Base-by-base conservation (phyloP, 768 basidiomycete genomes). In the Leccinum pellstonianum region DNA sequence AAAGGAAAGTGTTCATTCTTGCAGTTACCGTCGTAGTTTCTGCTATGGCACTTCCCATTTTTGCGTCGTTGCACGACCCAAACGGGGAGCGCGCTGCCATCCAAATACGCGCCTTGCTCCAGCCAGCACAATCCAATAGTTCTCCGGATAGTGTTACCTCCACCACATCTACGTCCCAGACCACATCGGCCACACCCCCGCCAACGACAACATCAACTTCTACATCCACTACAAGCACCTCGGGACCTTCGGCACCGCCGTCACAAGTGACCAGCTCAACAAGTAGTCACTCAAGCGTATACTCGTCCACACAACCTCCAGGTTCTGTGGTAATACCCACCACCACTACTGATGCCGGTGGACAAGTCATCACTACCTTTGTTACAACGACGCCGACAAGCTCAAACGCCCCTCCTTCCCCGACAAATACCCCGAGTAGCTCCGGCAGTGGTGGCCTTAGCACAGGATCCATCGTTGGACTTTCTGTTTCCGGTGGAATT, bases 401-500 rank as follows among this genome's bases (percentile, higher is more conserved):
- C 27, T 41, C 78, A 1, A 62, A 76, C 9, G 57, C 69, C 11
- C n/a, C 72, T 5, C 58, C 76, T 21, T 67, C 75, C 5, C 61
- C 60, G 56, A 62, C 69, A 9, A 47, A 54, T 25, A 43, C 67
- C 25, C 57, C 68, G 33, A 62, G 62, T 46, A 60, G 60, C 57
- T 69, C 73, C 33, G 7, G 51, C 2, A 2, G 52, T 37, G 79
- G 85, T 27, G 79, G 85, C n/a, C 70, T 91, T 17, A 72, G 85
- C 49, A 86, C 82, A 5, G 88, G 88, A 4, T 87, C 89, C 43
- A 90, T 94, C 67, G 72, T 93, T 48, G 92, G 91, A 35, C 78
- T 94, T 59, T 87, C 90, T 0, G 90, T 93, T 23, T 86, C 90
- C 3, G 92, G 90, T 47, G 92, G 90, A 56, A 77, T 93, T 56